Conservation (phyloP, 345 rosid species). For the Lagerstroemia speciosa region DNA sequence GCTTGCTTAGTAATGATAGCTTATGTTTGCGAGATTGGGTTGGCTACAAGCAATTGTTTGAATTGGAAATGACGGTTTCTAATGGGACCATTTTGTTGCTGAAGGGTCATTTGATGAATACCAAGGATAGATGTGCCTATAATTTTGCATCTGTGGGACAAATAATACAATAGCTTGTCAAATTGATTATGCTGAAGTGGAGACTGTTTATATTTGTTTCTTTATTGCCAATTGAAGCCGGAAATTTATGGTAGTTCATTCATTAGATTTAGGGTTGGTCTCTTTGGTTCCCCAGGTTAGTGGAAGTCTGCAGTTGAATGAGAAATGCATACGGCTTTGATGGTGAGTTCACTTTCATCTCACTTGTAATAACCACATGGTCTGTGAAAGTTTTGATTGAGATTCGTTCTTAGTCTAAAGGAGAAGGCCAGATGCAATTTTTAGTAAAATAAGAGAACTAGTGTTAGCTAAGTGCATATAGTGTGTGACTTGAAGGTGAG, state of each 20-base stretch:
- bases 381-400: not conserved
- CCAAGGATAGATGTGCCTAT: not conserved
- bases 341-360: not conserved
- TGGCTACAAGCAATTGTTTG: not conserved
- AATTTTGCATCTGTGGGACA: not conserved
- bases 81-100: not conserved
- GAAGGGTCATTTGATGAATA: not conserved
- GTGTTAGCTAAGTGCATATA: no score
- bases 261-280: not conserved
- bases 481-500: not conserved
- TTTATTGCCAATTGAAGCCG: not conserved
- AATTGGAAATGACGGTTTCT: not conserved
- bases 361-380: not conserved
- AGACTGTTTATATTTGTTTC: not conserved
- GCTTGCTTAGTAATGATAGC: not conserved
- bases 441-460: no score
- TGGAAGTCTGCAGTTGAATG: not conserved
- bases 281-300: slow-evolving; percentile 1
- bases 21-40: not conserved
- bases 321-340: not conserved
- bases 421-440: not conserved
- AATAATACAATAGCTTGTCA: not conserved
- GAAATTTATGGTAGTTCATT: not conserved
- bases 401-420: not conserved
- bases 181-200: not conserved